Conservation (phyloP, 257 asterid genomes). For the Solanum rostratum region DNA sequence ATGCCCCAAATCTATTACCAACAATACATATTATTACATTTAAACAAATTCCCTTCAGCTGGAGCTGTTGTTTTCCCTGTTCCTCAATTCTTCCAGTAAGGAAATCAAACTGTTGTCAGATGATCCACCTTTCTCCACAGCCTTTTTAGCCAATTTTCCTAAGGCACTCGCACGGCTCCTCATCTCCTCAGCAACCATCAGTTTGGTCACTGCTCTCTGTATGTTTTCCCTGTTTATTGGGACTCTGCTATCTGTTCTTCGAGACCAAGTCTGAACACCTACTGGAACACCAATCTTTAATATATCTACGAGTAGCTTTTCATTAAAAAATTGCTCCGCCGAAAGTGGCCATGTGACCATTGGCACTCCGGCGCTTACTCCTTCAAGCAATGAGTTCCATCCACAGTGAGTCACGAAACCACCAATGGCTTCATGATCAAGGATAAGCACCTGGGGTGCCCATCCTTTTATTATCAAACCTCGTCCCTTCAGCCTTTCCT, state of each 20-base stretch:
- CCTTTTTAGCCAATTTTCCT: not conserved
- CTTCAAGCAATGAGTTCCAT: slow-evolving; percentile 31
- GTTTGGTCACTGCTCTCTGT: not conserved
- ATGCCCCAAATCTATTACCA: no score
- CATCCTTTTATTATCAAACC: slow-evolving; percentile 24
- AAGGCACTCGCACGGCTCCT: not conserved
- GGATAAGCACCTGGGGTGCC: slow-evolving; percentile 15
- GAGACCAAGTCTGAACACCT: slow-evolving; percentile 22
- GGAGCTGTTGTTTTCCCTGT: not conserved
- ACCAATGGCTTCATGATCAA: slow-evolving; percentile 22
- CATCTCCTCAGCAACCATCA: not conserved
- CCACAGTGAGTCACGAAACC: slow-evolving; percentile 41
- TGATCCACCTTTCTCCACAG: slow-evolving; percentile 1
- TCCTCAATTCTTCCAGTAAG: not conserved
- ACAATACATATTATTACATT: not conserved
- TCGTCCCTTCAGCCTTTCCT: slow-evolving; percentile 6
- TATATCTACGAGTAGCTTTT: slow-evolving; percentile 17
- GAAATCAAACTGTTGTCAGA: not conserved
- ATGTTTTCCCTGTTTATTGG: not conserved
- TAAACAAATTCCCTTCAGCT: not conserved
- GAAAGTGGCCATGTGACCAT: slow-evolving; percentile 46
- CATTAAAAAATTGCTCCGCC: slow-evolving; percentile 30
- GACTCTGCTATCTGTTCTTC: not conserved
- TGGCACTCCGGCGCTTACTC: slow-evolving; percentile 27
- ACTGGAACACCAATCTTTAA: slow-evolving; percentile 21